These are phyloP conservation scores for Gynandropsis gynandra DNA, from an alignment of 345 rosid species.

Conservation along the genomic window DNA sequence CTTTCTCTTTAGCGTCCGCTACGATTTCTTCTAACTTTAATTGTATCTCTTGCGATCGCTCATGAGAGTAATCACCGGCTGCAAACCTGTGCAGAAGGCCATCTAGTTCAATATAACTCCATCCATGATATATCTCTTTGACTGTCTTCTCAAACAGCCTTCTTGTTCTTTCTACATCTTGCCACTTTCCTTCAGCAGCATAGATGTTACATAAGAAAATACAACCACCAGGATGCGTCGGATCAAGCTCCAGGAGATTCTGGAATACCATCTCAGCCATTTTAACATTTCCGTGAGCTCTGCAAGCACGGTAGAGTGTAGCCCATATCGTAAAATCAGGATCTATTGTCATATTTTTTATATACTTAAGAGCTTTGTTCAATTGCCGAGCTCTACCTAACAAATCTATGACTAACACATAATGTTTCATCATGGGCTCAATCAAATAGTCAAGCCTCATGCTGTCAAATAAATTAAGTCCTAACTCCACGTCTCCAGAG, in stretches of 20 bases:
- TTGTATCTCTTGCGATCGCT: slow-evolving; percentile 31
- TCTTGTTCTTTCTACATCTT: slow-evolving; percentile 37
- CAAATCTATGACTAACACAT: slow-evolving; percentile 42
- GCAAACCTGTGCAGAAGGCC: slow-evolving; percentile 43
- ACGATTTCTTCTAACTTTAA: slow-evolving; percentile 42
- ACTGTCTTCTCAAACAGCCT: slow-evolving; percentile 24
- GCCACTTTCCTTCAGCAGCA: slow-evolving; percentile 38
- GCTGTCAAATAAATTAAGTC: slow-evolving; percentile 52
- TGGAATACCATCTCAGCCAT: slow-evolving; percentile 36
- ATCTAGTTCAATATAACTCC: slow-evolving; percentile 49
- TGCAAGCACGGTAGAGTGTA: slow-evolving; percentile 53
- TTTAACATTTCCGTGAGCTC: slow-evolving; percentile 37
- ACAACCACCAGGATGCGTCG: slow-evolving; percentile 43
- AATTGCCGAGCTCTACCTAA: slow-evolving; percentile 58
- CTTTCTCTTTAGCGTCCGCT: slow-evolving; percentile 32
- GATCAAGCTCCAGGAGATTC: slow-evolving; percentile 45
- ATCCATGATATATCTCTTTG: slow-evolving; percentile 38
- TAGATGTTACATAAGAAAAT: slow-evolving; percentile 45
- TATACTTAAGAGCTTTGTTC: slow-evolving; percentile 39
- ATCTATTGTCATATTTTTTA: slow-evolving; percentile 40
- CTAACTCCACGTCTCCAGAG: slow-evolving; percentile 46
- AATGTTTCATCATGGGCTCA: slow-evolving; percentile 58
- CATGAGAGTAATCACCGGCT: slow-evolving; percentile 41
- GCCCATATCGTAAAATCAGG: slow-evolving; percentile 59
- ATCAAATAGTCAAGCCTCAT: slow-evolving; percentile 58